Base-by-base conservation (phyloP, 768 basidiomycete genomes). In the Lactarius deliciosus region DNA sequence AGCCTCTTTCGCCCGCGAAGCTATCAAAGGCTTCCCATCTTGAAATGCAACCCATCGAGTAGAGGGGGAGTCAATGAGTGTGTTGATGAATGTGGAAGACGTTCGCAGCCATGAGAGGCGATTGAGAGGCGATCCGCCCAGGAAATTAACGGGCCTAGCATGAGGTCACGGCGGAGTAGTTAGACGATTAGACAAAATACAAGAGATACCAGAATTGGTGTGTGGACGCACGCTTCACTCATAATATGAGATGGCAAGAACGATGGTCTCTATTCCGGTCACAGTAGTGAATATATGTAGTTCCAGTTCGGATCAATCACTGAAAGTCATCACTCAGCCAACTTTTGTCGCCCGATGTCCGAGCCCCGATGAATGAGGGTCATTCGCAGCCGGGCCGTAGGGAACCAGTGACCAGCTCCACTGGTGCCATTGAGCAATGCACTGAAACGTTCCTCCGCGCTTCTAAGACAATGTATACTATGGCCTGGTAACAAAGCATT, bases 21-120 rank as follows among this genome's bases (percentile, higher is more conserved):
- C 73, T 28, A 85, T 76, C 63, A 95, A 84, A 13, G 90, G 91
- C 73, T 89, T 82, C 3, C 90, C 89, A 32, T 79, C 77, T 60
- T 88, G 87, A 80, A 94, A 92, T 20, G 95, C 69, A 50, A 96
- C 74, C 89, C 96, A 98, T 56, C 83, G 81, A 0, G 94, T 84
- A 3, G 84, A 74, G 0, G 86, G 82, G 15, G 85, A 80, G 18
- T 73, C 75, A 43, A 89, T 78, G 70, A 94, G 81, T 22, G 86
- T 81, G 65, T 93, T 91, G 57, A 98, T 81, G 76, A 95, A 93
- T 9, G 82, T 75, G 34, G 86, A 83, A 16, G 91, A 92, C 3
- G 86, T 76, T 32, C 92, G 83, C 41, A 95, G 81, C 87, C 94
- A 94, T 1, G 90, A 87, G 22, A 94, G 81, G 18, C 92, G 87